A percentile compares a stretch with the other conserved stretches of the same genome.
phyloP scores from a whole-genome alignment of 2,329 filamentous ascomycete genomes.

The Arthrobotrys sphaeroides region DNA sequence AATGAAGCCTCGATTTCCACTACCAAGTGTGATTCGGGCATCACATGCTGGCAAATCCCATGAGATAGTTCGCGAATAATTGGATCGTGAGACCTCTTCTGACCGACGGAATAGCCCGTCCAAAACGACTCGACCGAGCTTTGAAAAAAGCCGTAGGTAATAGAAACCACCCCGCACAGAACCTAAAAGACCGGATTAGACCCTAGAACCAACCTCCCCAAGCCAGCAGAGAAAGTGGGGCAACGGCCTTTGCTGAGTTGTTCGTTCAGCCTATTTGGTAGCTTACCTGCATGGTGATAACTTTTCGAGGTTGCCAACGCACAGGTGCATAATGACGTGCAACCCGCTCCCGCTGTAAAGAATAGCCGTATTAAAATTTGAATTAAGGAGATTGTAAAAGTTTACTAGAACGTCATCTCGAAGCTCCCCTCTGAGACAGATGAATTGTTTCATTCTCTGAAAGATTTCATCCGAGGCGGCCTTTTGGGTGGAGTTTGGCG shows the following conservation, averaged over 20 bases:
- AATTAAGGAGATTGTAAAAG: conserved; percentile 18
- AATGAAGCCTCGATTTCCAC: neutral
- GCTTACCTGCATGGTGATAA: conserved; percentile 49
- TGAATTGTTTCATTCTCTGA: conserved; percentile 12
- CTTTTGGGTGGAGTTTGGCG: conserved; percentile 1
- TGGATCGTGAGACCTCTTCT: conserved; percentile 17
- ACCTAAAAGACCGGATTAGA: conserved; percentile 23
- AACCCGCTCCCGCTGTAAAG: conserved; percentile 50
- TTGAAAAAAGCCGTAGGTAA: neutral
- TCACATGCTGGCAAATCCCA: conserved; percentile 1
- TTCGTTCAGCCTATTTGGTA: conserved; percentile 46
- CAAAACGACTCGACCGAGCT: neutral
- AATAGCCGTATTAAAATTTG: conserved; percentile 34
- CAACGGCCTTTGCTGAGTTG: conserved; percentile 42
- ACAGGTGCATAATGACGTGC: conserved; percentile 54
- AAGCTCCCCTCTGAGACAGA: conserved; percentile 3
- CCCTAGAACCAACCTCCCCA: neutral
- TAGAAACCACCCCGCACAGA: neutral
- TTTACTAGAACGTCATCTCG: conserved; percentile 41
- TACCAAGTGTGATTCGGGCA: neutral
- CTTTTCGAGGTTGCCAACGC: conserved; percentile 42
- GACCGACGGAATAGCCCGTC: conserved; percentile 8
- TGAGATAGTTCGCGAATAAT: neutral
- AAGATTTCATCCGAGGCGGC: conserved; percentile 10
- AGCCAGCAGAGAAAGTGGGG: conserved; percentile 21